Evolutionary conservation across 2,329 filamentous ascomycete species (phyloP).

Genomic region (Paracoccidioides brasiliensis): DNA sequence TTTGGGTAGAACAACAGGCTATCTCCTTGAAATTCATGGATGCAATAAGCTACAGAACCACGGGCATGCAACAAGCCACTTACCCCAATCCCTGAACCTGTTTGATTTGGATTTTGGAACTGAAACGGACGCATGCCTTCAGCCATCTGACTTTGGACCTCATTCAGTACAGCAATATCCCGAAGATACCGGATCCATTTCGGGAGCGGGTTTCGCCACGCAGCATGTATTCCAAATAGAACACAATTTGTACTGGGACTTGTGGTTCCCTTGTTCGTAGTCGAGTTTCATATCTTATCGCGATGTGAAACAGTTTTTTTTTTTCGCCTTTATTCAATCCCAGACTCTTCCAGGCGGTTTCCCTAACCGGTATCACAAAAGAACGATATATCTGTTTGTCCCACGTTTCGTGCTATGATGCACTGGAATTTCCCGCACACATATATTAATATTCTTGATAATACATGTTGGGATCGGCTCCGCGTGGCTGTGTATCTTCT

Average conservation of each 20-base stretch:
- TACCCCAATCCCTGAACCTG: not conserved
- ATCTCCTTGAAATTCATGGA: no score
- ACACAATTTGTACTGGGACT: not conserved
- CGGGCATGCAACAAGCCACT: no score
- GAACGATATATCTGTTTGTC: not conserved
- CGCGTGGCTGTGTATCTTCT: no score
- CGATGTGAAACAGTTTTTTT: not conserved
- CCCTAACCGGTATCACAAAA: not conserved
- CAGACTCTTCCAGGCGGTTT: no score
- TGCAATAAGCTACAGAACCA: no score
- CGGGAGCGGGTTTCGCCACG: not conserved
- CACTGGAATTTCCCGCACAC: no score
- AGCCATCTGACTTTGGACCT: not conserved
- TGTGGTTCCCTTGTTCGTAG: not conserved
- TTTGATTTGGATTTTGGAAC: not conserved
- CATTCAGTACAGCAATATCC: not conserved
- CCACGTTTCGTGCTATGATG: not conserved
- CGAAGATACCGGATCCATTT: not conserved
- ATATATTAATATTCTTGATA: no score
- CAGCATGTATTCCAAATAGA: not conserved
- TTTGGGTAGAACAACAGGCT: no score
- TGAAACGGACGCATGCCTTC: not conserved
- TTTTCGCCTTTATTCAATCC: not conserved
- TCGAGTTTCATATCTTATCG: not conserved
- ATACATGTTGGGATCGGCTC: no score